phyloP scores from a whole-genome alignment of 139 green algal genomes.

The Picocystis salinarum region DNA sequence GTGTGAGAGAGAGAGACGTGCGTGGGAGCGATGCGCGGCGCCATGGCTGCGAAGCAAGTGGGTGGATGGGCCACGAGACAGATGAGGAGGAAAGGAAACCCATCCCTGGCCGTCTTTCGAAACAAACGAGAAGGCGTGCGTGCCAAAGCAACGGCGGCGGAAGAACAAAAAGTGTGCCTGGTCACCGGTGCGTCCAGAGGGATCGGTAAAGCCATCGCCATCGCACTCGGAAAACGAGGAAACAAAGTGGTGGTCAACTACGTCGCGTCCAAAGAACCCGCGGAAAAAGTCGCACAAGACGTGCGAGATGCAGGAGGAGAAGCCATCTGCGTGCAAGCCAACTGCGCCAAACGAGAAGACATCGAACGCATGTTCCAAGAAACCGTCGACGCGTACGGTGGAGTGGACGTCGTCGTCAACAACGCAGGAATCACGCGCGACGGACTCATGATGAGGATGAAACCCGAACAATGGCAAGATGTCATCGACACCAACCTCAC shows the following conservation, averaged over 20 bases:
- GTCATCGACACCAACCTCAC: conserved; percentile 95
- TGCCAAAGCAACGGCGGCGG: background rate
- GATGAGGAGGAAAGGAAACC: no score
- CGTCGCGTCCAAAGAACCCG: conserved; percentile 34
- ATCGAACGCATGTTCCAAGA: conserved; percentile 55
- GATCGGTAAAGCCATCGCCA: conserved; percentile 77
- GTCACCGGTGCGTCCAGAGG: conserved; percentile 83
- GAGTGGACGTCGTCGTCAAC: conserved; percentile 94
- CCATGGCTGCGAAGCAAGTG: no score
- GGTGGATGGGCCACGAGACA: no score
- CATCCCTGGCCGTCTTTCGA: no score
- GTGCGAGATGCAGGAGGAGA: conserved; percentile 44
- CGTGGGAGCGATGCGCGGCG: no score
- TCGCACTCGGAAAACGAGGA: conserved; percentile 51
- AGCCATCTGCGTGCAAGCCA: conserved; percentile 50
- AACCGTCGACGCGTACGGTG: conserved; percentile 58
- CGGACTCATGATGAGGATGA: conserved; percentile 97
- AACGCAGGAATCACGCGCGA: conserved; percentile 94
- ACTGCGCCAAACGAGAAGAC: conserved; percentile 48
- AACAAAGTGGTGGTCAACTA: conserved; percentile 68
- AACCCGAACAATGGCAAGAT: conserved; percentile 82
- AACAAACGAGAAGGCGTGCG: no score
- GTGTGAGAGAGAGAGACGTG: no score
- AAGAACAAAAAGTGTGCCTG: conserved; percentile 33
- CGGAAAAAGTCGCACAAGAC: conserved; percentile 60